These are phyloP conservation scores for Mycena leptocephala DNA, from an alignment of 768 basidiomycete species.

Conservation along the genomic window DNA sequence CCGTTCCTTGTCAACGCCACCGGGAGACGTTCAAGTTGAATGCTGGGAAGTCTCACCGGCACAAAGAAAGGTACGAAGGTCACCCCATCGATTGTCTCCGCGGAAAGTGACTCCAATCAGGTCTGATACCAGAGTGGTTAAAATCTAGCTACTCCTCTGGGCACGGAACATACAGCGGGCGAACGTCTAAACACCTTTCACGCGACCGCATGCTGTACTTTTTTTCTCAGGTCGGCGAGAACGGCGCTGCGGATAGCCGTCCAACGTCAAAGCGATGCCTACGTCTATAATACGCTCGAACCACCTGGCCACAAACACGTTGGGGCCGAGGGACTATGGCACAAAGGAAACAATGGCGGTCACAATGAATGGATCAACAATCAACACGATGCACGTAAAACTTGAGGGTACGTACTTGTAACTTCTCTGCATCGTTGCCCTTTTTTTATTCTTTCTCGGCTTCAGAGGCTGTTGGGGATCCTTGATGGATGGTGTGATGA, in stretches of 20 bases:
- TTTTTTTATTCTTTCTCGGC: constrained; percentile 19
- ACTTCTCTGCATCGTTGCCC: constrained; percentile 17
- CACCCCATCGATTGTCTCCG: constrained; percentile 11
- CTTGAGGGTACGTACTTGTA: neutral
- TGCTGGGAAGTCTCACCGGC: neutral
- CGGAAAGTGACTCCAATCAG: constrained; percentile 18
- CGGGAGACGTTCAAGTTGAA: constrained; percentile 3
- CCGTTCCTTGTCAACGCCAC: constrained; percentile 25
- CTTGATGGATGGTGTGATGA: constrained; percentile 2
- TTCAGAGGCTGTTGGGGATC: neutral
- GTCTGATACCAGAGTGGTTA: constrained; percentile 7
- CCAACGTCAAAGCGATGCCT: constrained; percentile 20
- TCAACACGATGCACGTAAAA: constrained; percentile 28
- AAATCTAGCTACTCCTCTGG: constrained; percentile 15
- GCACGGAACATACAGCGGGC: constrained; percentile 21
- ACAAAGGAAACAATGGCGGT: constrained; percentile 13
- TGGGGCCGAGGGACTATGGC: neutral
- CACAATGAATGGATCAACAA: constrained; percentile 25
- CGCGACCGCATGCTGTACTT: constrained; percentile 2
- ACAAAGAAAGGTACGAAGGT: constrained; percentile 4
- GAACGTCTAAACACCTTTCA: constrained; percentile 2
- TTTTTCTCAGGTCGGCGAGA: constrained; percentile 31
- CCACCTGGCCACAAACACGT: constrained; percentile 28
- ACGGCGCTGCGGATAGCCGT: constrained; percentile 9
- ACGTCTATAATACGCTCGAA: constrained; percentile 1